Base-by-base conservation (phyloP, 176 grass and related monocot genomes). In the Tillandsia fasciculata region DNA sequence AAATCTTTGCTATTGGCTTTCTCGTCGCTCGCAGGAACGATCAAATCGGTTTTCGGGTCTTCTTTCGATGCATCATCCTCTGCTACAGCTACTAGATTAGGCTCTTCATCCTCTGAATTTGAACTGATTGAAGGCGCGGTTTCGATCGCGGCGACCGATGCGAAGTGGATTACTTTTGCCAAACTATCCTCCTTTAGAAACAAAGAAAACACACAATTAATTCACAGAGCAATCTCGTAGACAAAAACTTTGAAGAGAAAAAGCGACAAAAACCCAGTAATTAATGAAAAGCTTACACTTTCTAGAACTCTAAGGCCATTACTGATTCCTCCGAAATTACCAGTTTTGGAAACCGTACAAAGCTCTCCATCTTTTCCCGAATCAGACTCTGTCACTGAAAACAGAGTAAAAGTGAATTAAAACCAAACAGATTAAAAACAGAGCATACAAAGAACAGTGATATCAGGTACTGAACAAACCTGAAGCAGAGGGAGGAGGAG, bases 161-260 rank as follows among this genome's bases (percentile, higher is more conserved):
- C 71, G 10, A 77, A 72, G 23, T 77, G 77, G 26, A 85, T 65
- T 64, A 85, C 52, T 29, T 76, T 77, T 29, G 47, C 66, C 17
- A 52, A 27, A 56, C 51, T 28, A 26, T 71, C 71, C 26, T 80
- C 76, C 76, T 85, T 76, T 56, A 18, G 33, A 51, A 52, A 1
- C 24, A 56, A 50, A 63, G 23, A 65, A 73, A 66, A 61, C 49
- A 59, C 24, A 24, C 24, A 24, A 24, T 24, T 24, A 24, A 24
- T 24, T 24, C 24, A 24, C 1, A 24, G 24, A 24, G 24, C 24
- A 24, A 24, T 24, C 24, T 24, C 24, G 24, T 24, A 24, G 24
- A 24, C 51, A 61, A 77, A 15, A 29, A 15, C 1, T 8, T 17
- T 11, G 3, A 50, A 18, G 0, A 22, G 12, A 48, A 49, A 50